Evolutionary conservation across 257 asterid genomes (phyloP).

Genomic region (Petrea volubilis): DNA sequence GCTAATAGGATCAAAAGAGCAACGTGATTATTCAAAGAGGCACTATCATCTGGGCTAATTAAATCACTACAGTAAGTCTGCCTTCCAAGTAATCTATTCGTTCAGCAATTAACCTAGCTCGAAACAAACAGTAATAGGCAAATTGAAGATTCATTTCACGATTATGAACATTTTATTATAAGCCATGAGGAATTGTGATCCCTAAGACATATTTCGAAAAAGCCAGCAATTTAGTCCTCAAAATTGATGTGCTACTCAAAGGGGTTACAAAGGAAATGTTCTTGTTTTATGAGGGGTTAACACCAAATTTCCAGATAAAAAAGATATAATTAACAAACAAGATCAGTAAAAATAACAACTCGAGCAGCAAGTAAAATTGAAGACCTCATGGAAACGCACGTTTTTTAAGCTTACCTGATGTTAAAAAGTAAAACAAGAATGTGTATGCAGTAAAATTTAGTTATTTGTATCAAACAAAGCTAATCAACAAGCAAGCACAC

Average conservation of each 20-base stretch:
- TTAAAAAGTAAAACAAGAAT: no score
- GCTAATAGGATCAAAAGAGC: neutral
- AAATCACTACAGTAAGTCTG: neutral
- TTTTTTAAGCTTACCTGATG: neutral
- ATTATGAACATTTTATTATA: neutral
- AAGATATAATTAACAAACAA: neutral
- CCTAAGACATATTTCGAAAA: neutral
- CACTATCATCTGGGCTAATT: neutral
- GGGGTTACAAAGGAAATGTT: neutral
- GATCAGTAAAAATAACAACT: neutral
- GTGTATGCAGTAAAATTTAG: neutral
- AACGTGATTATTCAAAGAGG: neutral
- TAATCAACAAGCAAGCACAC: neutral
- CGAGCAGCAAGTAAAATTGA: neutral
- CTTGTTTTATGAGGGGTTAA: neutral
- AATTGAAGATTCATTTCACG: slow-evolving; percentile 2
- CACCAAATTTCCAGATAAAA: neutral
- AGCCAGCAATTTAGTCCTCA: neutral
- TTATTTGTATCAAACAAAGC: no score
- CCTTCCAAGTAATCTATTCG: neutral
- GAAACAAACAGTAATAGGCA: neutral
- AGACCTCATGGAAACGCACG: neutral
- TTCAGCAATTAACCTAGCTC: neutral
- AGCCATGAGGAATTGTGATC: neutral
- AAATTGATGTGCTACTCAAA: slow-evolving; percentile 1